A percentile compares a stretch with the other conserved stretches of the same genome.
Conservation (phyloP, 2,329 filamentous ascomycete genomes). For the Coniochaeta sp. region DNA sequence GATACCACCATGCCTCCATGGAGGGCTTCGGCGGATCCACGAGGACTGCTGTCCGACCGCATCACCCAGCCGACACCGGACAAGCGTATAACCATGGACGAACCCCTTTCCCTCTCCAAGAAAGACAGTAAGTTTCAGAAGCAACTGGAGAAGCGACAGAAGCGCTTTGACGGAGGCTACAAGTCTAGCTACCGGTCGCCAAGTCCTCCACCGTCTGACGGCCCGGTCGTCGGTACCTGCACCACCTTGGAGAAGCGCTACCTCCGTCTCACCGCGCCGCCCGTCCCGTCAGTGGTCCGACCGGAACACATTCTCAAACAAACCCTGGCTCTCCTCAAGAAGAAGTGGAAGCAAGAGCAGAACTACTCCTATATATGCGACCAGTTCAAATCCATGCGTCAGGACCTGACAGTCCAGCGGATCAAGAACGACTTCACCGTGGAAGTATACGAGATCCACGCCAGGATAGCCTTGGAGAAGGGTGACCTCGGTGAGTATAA, state of each 20-base stretch:
- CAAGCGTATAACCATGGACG: slow-evolving; percentile 33
- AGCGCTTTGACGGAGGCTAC: slow-evolving; percentile 71
- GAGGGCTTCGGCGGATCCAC: slow-evolving; percentile 59
- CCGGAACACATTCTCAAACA: slow-evolving; percentile 73
- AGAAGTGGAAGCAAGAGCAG: slow-evolving; percentile 87
- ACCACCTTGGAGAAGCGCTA: slow-evolving; percentile 87
- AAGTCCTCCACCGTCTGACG: slow-evolving; percentile 49
- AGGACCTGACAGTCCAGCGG: slow-evolving; percentile 96
- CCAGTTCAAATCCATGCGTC: slow-evolving; percentile 96
- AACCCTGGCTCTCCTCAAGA: slow-evolving; percentile 82
- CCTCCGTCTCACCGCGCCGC: slow-evolving; percentile 84
- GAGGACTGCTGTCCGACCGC: slow-evolving; percentile 63
- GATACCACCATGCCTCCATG: slow-evolving; percentile 56
- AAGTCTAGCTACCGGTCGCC: slow-evolving; percentile 48
- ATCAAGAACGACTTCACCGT: slow-evolving; percentile 97
- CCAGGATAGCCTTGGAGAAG: slow-evolving; percentile 94
- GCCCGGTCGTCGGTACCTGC: slow-evolving; percentile 80
- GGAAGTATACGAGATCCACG: slow-evolving; percentile 93
- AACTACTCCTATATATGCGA: slow-evolving; percentile 98
- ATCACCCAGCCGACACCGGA: slow-evolving; percentile 55
- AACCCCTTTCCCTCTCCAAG: slow-evolving; percentile 27
- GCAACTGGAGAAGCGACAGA: slow-evolving; percentile 80
- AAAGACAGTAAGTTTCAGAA: slow-evolving; percentile 83
- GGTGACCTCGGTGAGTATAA: slow-evolving; percentile 99
- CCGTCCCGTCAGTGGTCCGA: slow-evolving; percentile 81